phyloP scores from a whole-genome alignment of 2,329 filamentous ascomycete species.

The Fusarium citri region DNA sequence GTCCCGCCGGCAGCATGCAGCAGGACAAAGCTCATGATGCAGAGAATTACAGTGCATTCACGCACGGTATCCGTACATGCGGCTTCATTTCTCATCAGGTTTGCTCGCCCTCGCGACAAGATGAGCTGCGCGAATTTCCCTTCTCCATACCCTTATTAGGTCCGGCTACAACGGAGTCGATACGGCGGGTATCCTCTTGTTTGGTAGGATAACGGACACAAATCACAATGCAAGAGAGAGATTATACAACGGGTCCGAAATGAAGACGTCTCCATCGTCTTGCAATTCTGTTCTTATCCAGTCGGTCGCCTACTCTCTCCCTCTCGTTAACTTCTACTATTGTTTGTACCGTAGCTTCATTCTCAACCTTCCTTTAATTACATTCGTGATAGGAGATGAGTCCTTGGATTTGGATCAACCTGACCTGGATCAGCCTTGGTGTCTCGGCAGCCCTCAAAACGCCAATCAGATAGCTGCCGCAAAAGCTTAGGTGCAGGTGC shows the following conservation, averaged over 20 bases:
- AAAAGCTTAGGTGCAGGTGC: conserved; percentile 15
- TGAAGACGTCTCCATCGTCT: conserved; percentile 21
- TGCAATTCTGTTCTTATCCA: conserved; percentile 18
- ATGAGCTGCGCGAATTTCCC: conserved; percentile 38
- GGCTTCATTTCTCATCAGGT: neutral
- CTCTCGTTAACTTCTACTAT: neutral
- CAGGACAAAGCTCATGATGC: conserved; percentile 18
- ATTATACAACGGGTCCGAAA: conserved; percentile 24
- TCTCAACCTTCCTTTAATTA: conserved; percentile 23
- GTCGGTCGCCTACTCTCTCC: neutral
- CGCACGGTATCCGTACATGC: conserved; percentile 9
- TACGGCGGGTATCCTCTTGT: conserved; percentile 3
- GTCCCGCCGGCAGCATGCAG: conserved; percentile 27
- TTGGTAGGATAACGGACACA: conserved; percentile 7
- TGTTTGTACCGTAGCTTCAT: conserved; percentile 5
- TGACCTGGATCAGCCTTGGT: conserved; percentile 17
- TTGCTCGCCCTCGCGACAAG: conserved; percentile 1
- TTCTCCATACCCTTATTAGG: conserved; percentile 10
- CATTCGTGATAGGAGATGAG: conserved; percentile 25
- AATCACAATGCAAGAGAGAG: conserved; percentile 30
- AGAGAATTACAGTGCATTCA: conserved; percentile 22
- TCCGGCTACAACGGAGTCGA: conserved; percentile 20
- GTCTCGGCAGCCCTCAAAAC: conserved; percentile 9
- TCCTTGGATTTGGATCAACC: neutral
- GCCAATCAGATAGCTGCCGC: conserved; percentile 19